Percentiles rank a stretch among this genome's conserved stretches.
Conservation (phyloP, 352 stramenopile species). For the Nothophytophthora sp. region DNA sequence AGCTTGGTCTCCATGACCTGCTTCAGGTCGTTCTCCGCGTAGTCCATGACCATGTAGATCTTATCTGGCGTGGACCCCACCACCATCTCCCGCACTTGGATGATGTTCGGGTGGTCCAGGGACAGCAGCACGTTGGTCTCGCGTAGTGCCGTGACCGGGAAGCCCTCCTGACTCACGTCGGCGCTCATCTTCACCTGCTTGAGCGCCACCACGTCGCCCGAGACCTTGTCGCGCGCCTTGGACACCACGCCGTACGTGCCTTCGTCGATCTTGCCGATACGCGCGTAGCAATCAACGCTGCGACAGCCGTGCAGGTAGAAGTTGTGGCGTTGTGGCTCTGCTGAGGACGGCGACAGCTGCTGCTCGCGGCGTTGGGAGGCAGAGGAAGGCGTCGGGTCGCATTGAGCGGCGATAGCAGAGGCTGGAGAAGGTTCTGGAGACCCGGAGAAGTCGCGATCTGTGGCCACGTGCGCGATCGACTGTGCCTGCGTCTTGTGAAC, state of each 20-base stretch:
- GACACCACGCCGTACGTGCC: constrained; percentile 98
- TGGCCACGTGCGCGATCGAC: background rate
- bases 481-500: background rate
- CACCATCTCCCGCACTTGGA: constrained; percentile 89
- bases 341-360: background rate
- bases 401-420: background rate
- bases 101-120: constrained; percentile 86
- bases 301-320: constrained; percentile 90
- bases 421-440: background rate
- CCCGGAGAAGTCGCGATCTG: background rate
- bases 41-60: constrained; percentile 94
- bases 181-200: constrained; percentile 90
- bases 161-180: constrained; percentile 79
- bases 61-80: constrained; percentile 86
- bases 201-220: constrained; percentile 92
- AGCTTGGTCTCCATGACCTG: constrained; percentile 84
- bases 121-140: constrained; percentile 87
- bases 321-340: constrained; percentile 42
- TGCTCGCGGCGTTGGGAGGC: background rate
- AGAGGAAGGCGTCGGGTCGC: background rate
- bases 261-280: constrained; percentile 94
- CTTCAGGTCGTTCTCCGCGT: constrained; percentile 88
- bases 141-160: constrained; percentile 82
- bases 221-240: constrained; percentile 90
- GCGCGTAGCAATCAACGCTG: constrained; percentile 95